Base-by-base conservation (phyloP, 164 flowering plant species). In the Amborella trichopoda region DNA sequence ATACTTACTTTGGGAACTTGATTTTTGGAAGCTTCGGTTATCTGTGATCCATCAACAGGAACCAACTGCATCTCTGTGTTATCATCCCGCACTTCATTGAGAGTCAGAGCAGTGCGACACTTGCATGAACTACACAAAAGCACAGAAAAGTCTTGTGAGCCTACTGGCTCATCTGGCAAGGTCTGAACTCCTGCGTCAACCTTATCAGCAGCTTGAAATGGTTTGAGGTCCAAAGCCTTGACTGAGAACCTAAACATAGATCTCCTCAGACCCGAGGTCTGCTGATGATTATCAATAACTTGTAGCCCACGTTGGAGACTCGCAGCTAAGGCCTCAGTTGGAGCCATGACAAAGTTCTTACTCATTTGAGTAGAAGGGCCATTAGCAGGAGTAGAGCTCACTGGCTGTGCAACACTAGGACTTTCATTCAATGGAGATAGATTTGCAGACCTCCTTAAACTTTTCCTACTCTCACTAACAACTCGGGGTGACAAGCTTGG, bases 271-370 rank as follows among this genome's bases (percentile, higher is more conserved):
- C 75, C 70, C 14, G 73, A 63, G 68, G 74, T 83, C 50, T 66
- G 75, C 36, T 70, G 73, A 39, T 79, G 79, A 54, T 56, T 53
- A 40, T 77, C 77, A 42, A 93, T 56, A 59, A 79, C 62, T 50
- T 88, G 81, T 55, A 85, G 85, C 34, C 95, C 99, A 50, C 77
- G 84, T 25, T 77, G 79, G 37, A 88, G 93, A 62, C 94, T 88
- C 39, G 82, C 94, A 19, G 91, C 91, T 67, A 93, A 55, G 40
- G 74, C 63, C 45, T 78, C 81, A 44, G 87, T 73, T 44, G 82
- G 65, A n/a, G n/a, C n/a, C 39, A 58, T 44, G 23, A 30, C 46
- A 22, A 46, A 43, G 43, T 37, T 64, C 37, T 46, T 68, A 50
- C 64, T 63, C 17, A 49, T 57, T 45, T 54, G 59, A 50, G 53